Evolutionary conservation across 1,284 basidiomycete species (phyloP), one percentile per base, ranked within the genome.

Genomic region (Lignosus rhinocerotis): DNA sequence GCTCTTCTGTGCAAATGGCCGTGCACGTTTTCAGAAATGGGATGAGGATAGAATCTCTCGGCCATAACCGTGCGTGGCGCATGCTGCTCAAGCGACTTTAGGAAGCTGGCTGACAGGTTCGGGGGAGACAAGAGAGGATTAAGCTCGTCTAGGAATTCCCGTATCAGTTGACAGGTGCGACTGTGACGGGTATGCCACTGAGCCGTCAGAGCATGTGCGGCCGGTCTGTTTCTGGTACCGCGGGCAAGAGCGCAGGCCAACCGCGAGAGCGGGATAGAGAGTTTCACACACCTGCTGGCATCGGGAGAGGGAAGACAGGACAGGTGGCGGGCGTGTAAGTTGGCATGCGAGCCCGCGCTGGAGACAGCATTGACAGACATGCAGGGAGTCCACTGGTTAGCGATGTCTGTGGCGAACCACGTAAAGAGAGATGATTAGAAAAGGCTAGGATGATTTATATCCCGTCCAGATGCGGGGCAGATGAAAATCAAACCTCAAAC

Each of bases 231-330:
- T 56, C 58, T 53, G 56, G 38, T 47, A 53, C 54, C 54, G 51
- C 52, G 52, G 41, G 52, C 56, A 56, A 51, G 58, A 41, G 45
- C 53, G 55, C 52, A 61, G 47, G 43, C 39, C 41, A 53, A 52
- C 58, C 63, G 63, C 63, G 63, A 62, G 63, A 64, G 62, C 38
- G 46, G 44, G 36, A 17, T 51, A 25, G 25, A 43, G 34, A 49
- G 48, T 48, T 65, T 65, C 63, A 61, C 63, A 65, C 63, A 65
- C 54, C 60, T 59, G 58, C 55, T 64, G 48, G 54, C 57, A 55
- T 59, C 62, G 56, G 53, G 59, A 57, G 56, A 58, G 50, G 51
- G 57, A 54, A 45, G 53, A 53, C 52, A 61, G 55, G 54, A 57
- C 56, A 53, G 47, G 55, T 41, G 52, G 50, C 53, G 50, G 61